phyloP scores from a whole-genome alignment of 192 early-diverging fungal genomes.

The Bifiguratus adelaidae region DNA sequence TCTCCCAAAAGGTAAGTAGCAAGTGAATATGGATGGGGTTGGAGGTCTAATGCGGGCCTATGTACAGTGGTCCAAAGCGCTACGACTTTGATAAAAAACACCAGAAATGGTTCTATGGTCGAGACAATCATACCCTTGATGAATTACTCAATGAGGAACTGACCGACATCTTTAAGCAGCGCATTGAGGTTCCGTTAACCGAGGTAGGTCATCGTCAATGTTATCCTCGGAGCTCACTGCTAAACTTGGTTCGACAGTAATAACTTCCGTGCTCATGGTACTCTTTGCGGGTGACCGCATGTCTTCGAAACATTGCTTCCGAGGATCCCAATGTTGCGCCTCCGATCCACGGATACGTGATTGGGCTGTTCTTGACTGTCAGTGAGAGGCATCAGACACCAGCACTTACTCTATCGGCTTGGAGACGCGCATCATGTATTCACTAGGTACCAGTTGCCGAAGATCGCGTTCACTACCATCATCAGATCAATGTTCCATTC shows the following conservation, averaged over 20 bases:
- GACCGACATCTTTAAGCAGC: conserved; percentile 27
- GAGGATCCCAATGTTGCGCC: conserved; percentile 28
- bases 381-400: background rate
- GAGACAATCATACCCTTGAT: conserved; percentile 59
- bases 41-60: background rate
- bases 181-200: conserved; percentile 37
- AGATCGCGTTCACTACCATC: conserved; percentile 32
- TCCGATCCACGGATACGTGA: conserved; percentile 46
- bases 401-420: conserved; percentile 51
- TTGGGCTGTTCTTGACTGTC: conserved; percentile 25
- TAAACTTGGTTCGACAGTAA: conserved; percentile 38
- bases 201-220: no score
- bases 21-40: background rate
- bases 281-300: conserved; percentile 45
- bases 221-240: no score
- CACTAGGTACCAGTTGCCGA: conserved; percentile 36
- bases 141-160: conserved; percentile 60
- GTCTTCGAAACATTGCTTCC: conserved; percentile 28
- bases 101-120: conserved; percentile 69
- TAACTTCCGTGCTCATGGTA: conserved; percentile 51
- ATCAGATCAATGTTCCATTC: background rate
- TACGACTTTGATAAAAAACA: conserved; percentile 56
- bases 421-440: conserved; percentile 43
- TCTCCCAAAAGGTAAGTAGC: conserved; percentile 55
- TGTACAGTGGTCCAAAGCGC: conserved; percentile 70